These are phyloP conservation scores for Cucumis hystrix DNA, from an alignment of 306 rosid genomes.

Conservation along the genomic window DNA sequence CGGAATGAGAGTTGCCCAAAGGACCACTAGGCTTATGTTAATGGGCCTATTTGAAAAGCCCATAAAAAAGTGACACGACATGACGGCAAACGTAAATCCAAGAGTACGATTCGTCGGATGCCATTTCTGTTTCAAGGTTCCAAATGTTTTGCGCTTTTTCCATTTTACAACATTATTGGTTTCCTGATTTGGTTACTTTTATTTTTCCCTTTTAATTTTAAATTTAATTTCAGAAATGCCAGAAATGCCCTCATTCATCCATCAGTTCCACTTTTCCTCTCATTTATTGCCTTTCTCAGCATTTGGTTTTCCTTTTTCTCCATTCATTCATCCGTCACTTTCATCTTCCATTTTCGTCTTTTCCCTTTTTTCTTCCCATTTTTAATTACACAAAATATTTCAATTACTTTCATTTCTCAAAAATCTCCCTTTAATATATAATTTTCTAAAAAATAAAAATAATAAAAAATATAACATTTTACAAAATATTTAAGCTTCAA, in stretches of 20 bases:
- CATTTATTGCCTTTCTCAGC: neutral
- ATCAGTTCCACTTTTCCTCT: neutral
- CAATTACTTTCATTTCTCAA: too few species aligned
- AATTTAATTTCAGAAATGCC: neutral
- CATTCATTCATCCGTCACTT: neutral
- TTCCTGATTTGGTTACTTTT: neutral
- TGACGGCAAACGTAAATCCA: neutral
- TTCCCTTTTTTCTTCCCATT: neutral
- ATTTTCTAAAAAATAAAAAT: too few species aligned
- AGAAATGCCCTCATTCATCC: neutral
- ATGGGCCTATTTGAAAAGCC: neutral
- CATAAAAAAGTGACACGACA: neutral
- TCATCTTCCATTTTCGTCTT: neutral
- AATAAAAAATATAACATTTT: too few species aligned
- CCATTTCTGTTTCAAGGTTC: neutral
- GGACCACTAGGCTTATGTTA: neutral
- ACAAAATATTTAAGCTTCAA: too few species aligned
- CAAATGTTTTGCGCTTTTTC: neutral
- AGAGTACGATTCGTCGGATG: conserved; percentile 1
- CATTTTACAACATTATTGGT: neutral
- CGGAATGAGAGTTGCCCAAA: neutral
- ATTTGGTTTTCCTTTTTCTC: neutral
- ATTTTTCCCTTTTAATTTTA: neutral
- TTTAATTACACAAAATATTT: too few species aligned
- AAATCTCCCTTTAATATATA: too few species aligned